phyloP scores from a whole-genome alignment of 148 eudicot species.

The Rhododendron mucronatum region DNA sequence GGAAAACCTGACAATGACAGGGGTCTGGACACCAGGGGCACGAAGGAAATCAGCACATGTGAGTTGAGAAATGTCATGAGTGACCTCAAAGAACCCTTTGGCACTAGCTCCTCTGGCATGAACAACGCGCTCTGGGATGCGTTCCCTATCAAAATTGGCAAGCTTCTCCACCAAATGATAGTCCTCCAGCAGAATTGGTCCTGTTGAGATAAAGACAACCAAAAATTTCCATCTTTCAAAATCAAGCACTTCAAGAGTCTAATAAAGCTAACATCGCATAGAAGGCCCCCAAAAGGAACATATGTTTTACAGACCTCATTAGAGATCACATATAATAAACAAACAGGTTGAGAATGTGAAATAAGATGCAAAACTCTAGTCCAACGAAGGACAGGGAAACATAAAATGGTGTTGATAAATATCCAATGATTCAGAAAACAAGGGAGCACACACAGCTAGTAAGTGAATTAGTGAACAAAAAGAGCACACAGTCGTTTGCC shows the following conservation, averaged over 20 bases:
- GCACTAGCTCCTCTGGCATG: constrained; percentile 84
- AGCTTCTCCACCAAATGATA: constrained; percentile 76
- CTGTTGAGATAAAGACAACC: constrained; percentile 21
- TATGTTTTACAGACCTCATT: background rate
- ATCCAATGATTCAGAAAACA: background rate
- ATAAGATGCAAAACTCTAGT: background rate
- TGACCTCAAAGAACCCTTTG: constrained; percentile 86
- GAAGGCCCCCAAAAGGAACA: background rate
- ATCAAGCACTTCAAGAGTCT: background rate
- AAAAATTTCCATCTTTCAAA: background rate
- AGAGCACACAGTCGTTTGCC: background rate
- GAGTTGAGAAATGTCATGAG: constrained; percentile 80
- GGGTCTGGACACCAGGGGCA: constrained; percentile 94
- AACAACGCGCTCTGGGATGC: constrained; percentile 85
- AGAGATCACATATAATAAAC: background rate
- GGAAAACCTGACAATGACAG: constrained; percentile 90
- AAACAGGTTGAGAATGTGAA: background rate
- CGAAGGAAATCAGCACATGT: constrained; percentile 92
- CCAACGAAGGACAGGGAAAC: background rate
- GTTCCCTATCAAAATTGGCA: constrained; percentile 70
- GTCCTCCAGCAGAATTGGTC: constrained; percentile 77
- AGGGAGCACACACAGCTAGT: background rate
- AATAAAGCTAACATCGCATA: background rate
- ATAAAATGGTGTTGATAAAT: background rate
- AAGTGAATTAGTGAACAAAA: background rate